phyloP scores from a whole-genome alignment of 257 asterid species.

The Capsicum chinense region DNA sequence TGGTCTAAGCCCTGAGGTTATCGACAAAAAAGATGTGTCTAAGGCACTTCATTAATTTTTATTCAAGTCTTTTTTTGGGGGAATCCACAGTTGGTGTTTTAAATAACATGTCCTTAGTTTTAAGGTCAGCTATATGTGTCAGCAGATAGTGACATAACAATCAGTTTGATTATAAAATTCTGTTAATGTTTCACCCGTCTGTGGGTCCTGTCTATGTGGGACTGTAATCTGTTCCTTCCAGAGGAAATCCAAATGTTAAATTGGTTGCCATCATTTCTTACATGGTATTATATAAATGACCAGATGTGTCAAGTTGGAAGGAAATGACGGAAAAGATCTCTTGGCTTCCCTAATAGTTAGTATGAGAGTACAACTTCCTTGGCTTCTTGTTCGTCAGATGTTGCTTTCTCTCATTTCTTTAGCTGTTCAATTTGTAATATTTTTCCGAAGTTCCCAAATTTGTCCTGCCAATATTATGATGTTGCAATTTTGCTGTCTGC shows the following conservation, averaged over 20 bases:
- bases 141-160: conserved; percentile 11
- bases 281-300: neutral
- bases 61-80: neutral
- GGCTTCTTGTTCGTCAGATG: neutral
- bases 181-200: conserved; percentile 8
- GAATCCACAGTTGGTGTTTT: neutral
- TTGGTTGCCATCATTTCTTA: neutral
- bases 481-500: conserved; percentile 41
- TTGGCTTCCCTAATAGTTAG: neutral
- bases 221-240: neutral
- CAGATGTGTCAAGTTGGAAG: conserved; percentile 3
- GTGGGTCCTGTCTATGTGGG: neutral
- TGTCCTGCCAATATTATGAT: conserved; percentile 12
- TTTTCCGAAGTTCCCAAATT: neutral
- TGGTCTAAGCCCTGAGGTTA: neutral
- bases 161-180: neutral
- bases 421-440: conserved; percentile 5
- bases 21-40: neutral
- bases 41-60: conserved; percentile 17
- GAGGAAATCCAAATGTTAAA: conserved; percentile 8
- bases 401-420: neutral
- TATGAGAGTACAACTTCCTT: neutral
- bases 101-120: neutral
- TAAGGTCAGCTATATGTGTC: conserved; percentile 10
- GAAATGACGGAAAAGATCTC: conserved; percentile 22